Conservation (phyloP, 83 land plant species). For the Isoetes engelmannii region DNA sequence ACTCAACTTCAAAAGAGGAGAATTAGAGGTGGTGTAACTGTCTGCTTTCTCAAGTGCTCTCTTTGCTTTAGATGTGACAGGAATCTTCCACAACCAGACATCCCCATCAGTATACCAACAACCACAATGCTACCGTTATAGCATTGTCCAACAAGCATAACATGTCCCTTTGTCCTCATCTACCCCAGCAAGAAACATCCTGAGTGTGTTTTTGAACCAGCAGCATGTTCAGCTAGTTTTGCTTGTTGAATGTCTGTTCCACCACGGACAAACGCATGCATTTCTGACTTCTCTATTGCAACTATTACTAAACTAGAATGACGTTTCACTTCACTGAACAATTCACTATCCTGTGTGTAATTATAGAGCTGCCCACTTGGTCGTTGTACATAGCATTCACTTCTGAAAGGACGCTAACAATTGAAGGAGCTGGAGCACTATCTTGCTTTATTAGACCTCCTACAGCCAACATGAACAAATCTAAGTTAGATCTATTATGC, state of each 20-base stretch:
- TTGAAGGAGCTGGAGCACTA: slow-evolving; percentile 22
- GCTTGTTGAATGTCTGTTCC: slow-evolving; percentile 34
- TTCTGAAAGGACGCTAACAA: slow-evolving; percentile 51
- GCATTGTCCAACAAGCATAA: slow-evolving; percentile 63
- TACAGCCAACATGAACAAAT: slow-evolving; percentile 6
- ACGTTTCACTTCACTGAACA: too few species aligned
- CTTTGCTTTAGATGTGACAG: slow-evolving; percentile 15
- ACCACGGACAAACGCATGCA: slow-evolving; percentile 18
- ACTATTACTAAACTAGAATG: too few species aligned
- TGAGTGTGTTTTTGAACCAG: slow-evolving; percentile 1
- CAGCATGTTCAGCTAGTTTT: slow-evolving; percentile 17
- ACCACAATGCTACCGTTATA: slow-evolving; percentile 43
- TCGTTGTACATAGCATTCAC: slow-evolving; percentile 41
- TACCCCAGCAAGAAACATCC: slow-evolving; percentile 8
- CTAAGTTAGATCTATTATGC: too few species aligned
- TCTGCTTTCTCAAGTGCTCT: slow-evolving; percentile 22
- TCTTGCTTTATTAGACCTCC: slow-evolving; percentile 31
- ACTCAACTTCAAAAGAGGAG: slow-evolving; percentile 46
- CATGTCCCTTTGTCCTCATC: slow-evolving; percentile 50
- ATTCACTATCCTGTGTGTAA: too few species aligned
- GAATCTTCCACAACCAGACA: slow-evolving; percentile 53
- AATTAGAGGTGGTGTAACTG: slow-evolving; percentile 13
- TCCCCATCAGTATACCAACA: slow-evolving; percentile 64
- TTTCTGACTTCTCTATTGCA: too few species aligned
- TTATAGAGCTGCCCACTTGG: slow-evolving; percentile 6